phyloP scores from a whole-genome alignment of 371 early-diverging fungal genomes.

The Rhizomucor miehei region DNA sequence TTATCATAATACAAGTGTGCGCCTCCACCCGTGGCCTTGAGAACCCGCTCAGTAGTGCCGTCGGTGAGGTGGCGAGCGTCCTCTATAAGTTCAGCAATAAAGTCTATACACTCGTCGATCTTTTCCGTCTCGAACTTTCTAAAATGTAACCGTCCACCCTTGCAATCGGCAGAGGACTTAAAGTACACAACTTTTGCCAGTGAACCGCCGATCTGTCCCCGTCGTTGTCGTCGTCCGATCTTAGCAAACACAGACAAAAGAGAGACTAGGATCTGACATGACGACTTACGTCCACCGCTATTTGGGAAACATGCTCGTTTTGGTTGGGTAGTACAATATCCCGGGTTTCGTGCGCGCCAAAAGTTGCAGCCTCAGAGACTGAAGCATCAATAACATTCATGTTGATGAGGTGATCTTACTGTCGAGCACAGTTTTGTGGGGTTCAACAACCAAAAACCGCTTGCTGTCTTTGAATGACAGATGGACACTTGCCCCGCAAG shows the following conservation, averaged over 20 bases:
- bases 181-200: conserved; percentile 94
- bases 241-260: background rate
- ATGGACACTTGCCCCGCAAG: no score
- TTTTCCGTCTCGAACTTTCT: conserved; percentile 92
- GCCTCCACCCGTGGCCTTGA: conserved; percentile 88
- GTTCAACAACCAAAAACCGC: background rate
- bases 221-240: background rate
- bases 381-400: conserved; percentile 71
- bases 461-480: no score
- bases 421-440: background rate
- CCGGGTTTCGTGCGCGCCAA: conserved; percentile 55
- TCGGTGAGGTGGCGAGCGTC: conserved; percentile 38
- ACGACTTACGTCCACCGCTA: conserved; percentile 83
- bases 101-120: conserved; percentile 86
- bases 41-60: conserved; percentile 40
- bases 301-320: conserved; percentile 80
- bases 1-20: conserved; percentile 67
- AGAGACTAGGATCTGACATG: background rate
- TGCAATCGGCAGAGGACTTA: conserved; percentile 46
- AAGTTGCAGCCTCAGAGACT: conserved; percentile 60
- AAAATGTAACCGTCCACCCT: conserved; percentile 91
- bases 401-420: background rate
- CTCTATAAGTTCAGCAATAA: conserved; percentile 70
- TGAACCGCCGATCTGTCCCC: conserved; percentile 82
- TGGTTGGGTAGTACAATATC: conserved; percentile 91